Base-by-base conservation (phyloP, 805 yeast species). In the Spathaspora hagerdaliae region DNA sequence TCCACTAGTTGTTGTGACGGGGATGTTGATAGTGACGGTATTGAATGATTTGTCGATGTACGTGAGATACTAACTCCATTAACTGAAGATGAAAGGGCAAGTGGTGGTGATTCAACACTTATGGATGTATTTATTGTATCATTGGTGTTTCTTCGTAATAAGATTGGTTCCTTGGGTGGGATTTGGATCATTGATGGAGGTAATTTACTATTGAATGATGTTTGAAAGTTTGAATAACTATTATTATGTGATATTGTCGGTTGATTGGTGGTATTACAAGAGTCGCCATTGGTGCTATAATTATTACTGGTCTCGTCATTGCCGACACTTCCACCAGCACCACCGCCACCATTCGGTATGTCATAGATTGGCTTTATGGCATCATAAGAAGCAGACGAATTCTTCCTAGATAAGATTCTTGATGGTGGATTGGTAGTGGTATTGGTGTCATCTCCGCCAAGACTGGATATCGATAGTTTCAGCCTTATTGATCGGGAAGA, bases 91-190 rank as follows among this genome's bases (percentile, higher is more conserved):
- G 47, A 45, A 24, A 19, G 24, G 24, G 5, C 24, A 19, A 19
- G 24, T 5, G 24, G 24, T 12, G 53, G 50, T 10, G 51, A 45
- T 10, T 38, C 31, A 13, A 42, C 13, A 24, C 44, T 46, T 14
- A 48, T 36, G 7, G 41, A 44, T 7, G 48, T 37, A 14, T 31
- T 38, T 2, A 50, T n/a, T 27, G 58, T 51, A 27, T 74, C 77
- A 52, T 70, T 72, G 41, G 73, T 73, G 51, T 75, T 74, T 51
- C 81, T 64, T 43, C 81, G 71, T 52, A 82, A 72, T 53, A 86
- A 71, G 48, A 86, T 86, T 2, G 94, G 91, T 44, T 82, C 81
- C 55, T 80, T 84, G 14, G 94, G 92, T 53, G 77, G 85, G 48
- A 81, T 69, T 51, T 79, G 82, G 32, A 77, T 69, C 90, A 85